Evolutionary conservation across 2,329 filamentous ascomycete species (phyloP).

Genomic region (Biscogniauxia marginata): DNA sequence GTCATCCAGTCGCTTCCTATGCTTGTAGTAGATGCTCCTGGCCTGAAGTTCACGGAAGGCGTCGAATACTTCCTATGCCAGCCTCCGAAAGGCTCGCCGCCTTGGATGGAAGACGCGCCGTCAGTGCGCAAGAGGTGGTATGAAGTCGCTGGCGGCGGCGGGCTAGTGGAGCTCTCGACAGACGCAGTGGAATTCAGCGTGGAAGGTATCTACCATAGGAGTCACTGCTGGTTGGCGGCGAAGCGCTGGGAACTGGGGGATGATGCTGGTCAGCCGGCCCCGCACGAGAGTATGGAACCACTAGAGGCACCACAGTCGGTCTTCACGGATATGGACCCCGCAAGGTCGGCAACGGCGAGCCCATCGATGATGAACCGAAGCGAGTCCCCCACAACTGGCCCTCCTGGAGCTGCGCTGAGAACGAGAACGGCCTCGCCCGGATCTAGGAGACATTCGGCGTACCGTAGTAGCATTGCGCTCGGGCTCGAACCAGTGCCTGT

Average conservation of each 20-base stretch:
- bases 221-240: constrained; percentile 36
- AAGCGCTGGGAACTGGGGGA: constrained; percentile 34
- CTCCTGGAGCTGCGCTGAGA: constrained; percentile 28
- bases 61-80: constrained; percentile 83
- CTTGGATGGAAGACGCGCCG: constrained; percentile 68
- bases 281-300: constrained; percentile 26
- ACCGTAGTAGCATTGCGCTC: constrained; percentile 33
- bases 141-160: constrained; percentile 64
- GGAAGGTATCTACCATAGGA: constrained; percentile 35
- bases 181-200: constrained; percentile 52
- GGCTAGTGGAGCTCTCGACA: constrained; percentile 56
- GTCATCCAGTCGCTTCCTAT: constrained; percentile 76
- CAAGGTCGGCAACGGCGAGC: constrained; percentile 18
- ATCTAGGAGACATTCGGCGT: constrained; percentile 23
- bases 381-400: constrained; percentile 27
- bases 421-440: constrained; percentile 26
- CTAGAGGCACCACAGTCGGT: constrained; percentile 32
- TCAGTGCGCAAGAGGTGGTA: constrained; percentile 71
- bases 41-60: constrained; percentile 64
- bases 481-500: constrained; percentile 33
- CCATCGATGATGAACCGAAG: constrained; percentile 26
- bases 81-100: constrained; percentile 67
- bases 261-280: constrained; percentile 17
- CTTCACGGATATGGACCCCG: constrained; percentile 32
- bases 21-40: constrained; percentile 73